Evolutionary conservation across 1,139 yeast species (phyloP).

Genomic region (Keqinozyma sinolaborantium): DNA sequence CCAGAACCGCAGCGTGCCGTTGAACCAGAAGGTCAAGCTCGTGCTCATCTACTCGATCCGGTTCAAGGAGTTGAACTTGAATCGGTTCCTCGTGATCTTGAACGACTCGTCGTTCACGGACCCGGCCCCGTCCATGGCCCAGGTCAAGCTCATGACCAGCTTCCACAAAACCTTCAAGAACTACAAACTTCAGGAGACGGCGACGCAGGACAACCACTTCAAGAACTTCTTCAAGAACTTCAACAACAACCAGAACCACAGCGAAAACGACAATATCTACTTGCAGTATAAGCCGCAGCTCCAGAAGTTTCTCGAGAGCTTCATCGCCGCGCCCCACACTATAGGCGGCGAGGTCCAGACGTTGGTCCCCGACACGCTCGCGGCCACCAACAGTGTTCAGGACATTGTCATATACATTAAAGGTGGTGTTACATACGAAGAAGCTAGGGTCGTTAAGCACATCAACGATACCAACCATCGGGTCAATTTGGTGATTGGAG

Average conservation of each 20-base stretch:
- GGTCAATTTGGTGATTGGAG: conserved; percentile 62
- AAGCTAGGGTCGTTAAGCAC: conserved; percentile 77
- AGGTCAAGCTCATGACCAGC: conserved; percentile 27
- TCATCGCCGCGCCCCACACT: conserved; percentile 14
- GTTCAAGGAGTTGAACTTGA: conserved; percentile 35
- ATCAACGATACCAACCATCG: conserved; percentile 53
- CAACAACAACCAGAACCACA: conserved; percentile 13
- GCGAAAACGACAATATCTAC: conserved; percentile 45
- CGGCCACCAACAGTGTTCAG: conserved; percentile 43
- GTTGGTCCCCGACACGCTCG: conserved; percentile 11
- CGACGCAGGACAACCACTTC: conserved; percentile 19
- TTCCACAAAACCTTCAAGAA: conserved; percentile 18
- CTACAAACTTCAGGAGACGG: conserved; percentile 2
- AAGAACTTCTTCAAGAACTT: conserved; percentile 24
- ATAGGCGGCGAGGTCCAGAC: conserved; percentile 6
- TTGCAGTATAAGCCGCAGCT: conserved; percentile 77
- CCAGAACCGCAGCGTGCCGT: conserved; percentile 20
- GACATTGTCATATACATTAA: conserved; percentile 78
- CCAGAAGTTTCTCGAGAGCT: conserved; percentile 34
- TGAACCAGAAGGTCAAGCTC: conserved; percentile 41
- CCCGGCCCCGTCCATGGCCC: conserved; percentile 32
- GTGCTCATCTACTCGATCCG: conserved; percentile 71
- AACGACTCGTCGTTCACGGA: conserved; percentile 23
- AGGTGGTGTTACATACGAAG: conserved; percentile 94
- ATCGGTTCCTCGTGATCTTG: conserved; percentile 22